These are phyloP conservation scores for Diaporthe humulicola DNA, from an alignment of 2,329 filamentous ascomycete species.

Conservation along the genomic window DNA sequence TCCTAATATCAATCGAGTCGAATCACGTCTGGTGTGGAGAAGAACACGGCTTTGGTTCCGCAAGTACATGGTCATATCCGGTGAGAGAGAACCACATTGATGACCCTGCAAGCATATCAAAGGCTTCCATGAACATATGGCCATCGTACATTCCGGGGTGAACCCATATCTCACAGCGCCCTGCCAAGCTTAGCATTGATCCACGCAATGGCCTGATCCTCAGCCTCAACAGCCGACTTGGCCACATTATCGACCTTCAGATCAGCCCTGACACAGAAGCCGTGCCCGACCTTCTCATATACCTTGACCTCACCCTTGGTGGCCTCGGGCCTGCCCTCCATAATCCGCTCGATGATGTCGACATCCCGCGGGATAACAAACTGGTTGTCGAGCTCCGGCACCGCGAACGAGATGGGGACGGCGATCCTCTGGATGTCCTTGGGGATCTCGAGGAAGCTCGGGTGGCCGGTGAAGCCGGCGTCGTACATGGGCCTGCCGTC, in stretches of 20 bases:
- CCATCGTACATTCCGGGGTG: no score
- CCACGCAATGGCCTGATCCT: constrained; percentile 52
- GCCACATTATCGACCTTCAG: constrained; percentile 43
- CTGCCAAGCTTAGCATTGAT: constrained; percentile 44
- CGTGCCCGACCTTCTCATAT: constrained; percentile 56
- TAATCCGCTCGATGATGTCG: constrained; percentile 51
- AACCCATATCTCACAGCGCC: background rate
- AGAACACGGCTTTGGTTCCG: no score
- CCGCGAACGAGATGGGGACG: constrained; percentile 60
- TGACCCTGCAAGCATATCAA: no score
- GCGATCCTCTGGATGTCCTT: constrained; percentile 60
- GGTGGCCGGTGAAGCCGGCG: constrained; percentile 66
- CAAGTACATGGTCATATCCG: no score
- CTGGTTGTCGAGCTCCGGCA: constrained; percentile 60
- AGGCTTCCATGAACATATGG: no score
- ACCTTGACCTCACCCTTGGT: constrained; percentile 53
- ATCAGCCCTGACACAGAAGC: constrained; percentile 55
- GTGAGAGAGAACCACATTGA: no score
- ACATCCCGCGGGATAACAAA: constrained; percentile 48
- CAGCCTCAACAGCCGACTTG: constrained; percentile 47
- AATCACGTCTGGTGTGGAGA: no score
- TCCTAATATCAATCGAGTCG: no score
- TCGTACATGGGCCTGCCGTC: constrained; percentile 59
- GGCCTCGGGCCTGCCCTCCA: constrained; percentile 51
- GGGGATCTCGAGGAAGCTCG: constrained; percentile 61